Conservation (phyloP, 345 rosid species). For the Gossypium thurberi region DNA sequence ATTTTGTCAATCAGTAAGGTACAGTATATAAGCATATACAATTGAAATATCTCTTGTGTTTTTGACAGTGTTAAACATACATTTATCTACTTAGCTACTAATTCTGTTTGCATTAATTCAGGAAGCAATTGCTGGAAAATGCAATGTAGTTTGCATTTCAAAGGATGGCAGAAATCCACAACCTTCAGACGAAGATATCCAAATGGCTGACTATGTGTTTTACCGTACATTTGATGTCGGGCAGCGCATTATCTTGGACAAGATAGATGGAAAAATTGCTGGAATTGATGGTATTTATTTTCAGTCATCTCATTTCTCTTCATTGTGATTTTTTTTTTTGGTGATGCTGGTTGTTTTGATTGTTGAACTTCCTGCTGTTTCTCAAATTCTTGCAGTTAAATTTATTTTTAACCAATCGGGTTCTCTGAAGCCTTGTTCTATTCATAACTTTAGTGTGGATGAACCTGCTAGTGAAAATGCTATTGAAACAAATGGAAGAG, state of each 20-base stretch:
- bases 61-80: neutral
- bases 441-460: constrained; percentile 24
- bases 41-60: neutral
- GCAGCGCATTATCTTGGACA: constrained; percentile 27
- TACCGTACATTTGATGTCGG: constrained; percentile 76
- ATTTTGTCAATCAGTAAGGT: neutral
- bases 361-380: constrained; percentile 13
- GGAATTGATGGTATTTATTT: constrained; percentile 54
- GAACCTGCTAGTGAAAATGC: constrained; percentile 19
- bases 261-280: constrained; percentile 57
- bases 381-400: constrained; percentile 54
- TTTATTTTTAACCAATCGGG: constrained; percentile 45
- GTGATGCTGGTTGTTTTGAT: constrained; percentile 9
- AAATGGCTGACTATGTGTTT: constrained; percentile 54
- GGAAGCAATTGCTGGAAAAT: constrained; percentile 90
- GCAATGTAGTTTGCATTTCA: constrained; percentile 76
- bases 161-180: constrained; percentile 65
- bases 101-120: constrained; percentile 20
- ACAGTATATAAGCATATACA: neutral
- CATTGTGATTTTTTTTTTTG: neutral
- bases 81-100: constrained; percentile 1
- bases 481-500: constrained; percentile 5
- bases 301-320: constrained; percentile 6
- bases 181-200: constrained; percentile 48
- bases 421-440: constrained; percentile 20